These are phyloP conservation scores for Teratosphaeria epicoccoides DNA, from an alignment of 2,329 filamentous ascomycete species.

Conservation along the genomic window DNA sequence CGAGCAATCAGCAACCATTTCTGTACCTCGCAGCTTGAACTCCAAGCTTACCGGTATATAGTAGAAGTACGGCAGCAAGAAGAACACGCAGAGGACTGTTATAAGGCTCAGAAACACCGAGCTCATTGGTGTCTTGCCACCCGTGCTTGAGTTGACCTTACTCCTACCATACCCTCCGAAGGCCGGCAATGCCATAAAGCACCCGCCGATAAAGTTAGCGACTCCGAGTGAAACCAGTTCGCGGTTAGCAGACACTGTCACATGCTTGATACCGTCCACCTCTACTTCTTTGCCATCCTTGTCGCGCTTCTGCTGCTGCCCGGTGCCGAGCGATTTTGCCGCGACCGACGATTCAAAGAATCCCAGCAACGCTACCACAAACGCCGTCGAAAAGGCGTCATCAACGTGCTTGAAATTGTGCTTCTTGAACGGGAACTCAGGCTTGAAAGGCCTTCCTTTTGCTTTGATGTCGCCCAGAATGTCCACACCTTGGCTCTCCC, in stretches of 20 bases:
- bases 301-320: conserved; percentile 39
- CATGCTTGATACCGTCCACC: conserved; percentile 53
- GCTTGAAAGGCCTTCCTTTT: conserved; percentile 58
- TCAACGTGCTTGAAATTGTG: conserved; percentile 71
- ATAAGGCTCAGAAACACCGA: conserved; percentile 77
- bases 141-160: conserved; percentile 88
- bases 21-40: neutral
- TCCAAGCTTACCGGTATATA: conserved; percentile 69
- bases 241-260: conserved; percentile 79
- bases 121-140: conserved; percentile 86
- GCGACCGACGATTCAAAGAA: conserved; percentile 98
- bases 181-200: conserved; percentile 84
- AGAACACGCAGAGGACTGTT: conserved; percentile 68
- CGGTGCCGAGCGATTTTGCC: conserved; percentile 71
- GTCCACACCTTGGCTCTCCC: conserved; percentile 70
- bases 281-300: conserved; percentile 17
- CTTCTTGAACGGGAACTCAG: conserved; percentile 74
- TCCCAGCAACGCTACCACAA: conserved; percentile 87
- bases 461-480: conserved; percentile 75
- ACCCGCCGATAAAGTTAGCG: conserved; percentile 81
- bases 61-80: conserved; percentile 83
- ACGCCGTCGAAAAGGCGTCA: conserved; percentile 79
- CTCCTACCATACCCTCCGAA: conserved; percentile 95
- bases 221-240: conserved; percentile 86
- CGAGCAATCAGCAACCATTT: neutral